Base-by-base conservation (phyloP, 768 basidiomycete genomes). In the Lanmaoa pseudosensibilis region DNA sequence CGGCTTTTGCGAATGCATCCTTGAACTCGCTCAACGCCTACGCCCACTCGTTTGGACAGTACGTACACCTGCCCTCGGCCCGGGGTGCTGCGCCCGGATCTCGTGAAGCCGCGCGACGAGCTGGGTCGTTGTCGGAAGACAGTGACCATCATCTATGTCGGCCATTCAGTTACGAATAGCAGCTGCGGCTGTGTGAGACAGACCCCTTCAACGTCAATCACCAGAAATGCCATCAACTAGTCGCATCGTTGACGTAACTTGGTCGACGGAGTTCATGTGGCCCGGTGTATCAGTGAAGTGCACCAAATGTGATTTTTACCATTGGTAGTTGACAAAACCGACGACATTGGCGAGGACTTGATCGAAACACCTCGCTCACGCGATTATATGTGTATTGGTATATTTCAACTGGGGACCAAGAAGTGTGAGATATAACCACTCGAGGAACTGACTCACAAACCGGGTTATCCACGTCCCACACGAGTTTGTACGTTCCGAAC, bases 151-250 rank as follows among this genome's bases (percentile, higher is more conserved):
- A 94, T 78, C 92, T 92, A 65, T 52, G 19, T 25, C 39, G 46
- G 30, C 41, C 21, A 48, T 70, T 61, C 37, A 65, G 56, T 44
- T 52, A 18, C 16, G 33, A 50, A 48, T 18, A 19, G 19, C 15
- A 40, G 46, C n/a, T 34, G 25, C 41, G 58, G 50, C 56, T 7
- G 27, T 34, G 50, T 45, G 33, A 41, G 33, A 75, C 87, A 68
- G 69, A 96, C n/a, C n/a, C 96, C 97, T 77, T 98, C 91, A n/a
- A 92, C 97, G 66, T 99, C 97, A 4, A 99, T 94, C 1, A 98
- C 95, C 25, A 99, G 74, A 73, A 44, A 97, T 85, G 34, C 97
- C 97, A 69, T 99, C 97, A 18, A 83, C 87, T 38, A 98, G 75
- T 43, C 97, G 83, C 55, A 95, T 84, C 9, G 92, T 80, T 8